Conservation (phyloP, 495 filamentous ascomycete genomes). For the Aspergillus sclerotioniger region DNA sequence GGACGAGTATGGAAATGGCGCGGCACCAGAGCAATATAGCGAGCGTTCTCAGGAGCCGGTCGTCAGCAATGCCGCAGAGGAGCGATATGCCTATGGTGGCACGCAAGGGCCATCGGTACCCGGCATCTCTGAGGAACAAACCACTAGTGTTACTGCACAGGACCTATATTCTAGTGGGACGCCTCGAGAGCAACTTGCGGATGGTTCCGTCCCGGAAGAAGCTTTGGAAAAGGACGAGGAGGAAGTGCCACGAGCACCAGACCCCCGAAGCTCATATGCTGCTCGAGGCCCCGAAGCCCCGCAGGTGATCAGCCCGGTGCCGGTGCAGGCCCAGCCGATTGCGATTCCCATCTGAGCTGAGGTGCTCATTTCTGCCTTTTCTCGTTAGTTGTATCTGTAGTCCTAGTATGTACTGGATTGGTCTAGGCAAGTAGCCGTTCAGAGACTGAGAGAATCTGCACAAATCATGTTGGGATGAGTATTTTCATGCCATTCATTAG, state of each 20-base stretch:
- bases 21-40: neutral
- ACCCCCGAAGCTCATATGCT: neutral
- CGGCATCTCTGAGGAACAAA: no score
- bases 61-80: neutral
- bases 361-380: neutral
- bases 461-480: neutral
- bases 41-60: neutral
- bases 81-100: neutral
- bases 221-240: neutral
- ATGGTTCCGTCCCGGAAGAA: neutral
- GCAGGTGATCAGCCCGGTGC: neutral
- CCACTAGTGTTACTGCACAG: neutral
- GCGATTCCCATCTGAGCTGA: slow-evolving; percentile 13
- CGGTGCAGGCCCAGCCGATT: slow-evolving; percentile 8
- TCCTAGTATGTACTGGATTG: neutral
- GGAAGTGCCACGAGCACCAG: neutral
- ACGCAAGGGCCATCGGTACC: no score
- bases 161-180: neutral
- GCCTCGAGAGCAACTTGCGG: neutral
- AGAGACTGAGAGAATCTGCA: neutral
- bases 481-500: no score
- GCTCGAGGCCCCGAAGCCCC: neutral
- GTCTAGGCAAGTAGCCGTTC: neutral
- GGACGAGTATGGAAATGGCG: neutral
- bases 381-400: slow-evolving; percentile 5